Base-by-base conservation (phyloP, 345 rosid genomes). In the Isatis tinctoria region DNA sequence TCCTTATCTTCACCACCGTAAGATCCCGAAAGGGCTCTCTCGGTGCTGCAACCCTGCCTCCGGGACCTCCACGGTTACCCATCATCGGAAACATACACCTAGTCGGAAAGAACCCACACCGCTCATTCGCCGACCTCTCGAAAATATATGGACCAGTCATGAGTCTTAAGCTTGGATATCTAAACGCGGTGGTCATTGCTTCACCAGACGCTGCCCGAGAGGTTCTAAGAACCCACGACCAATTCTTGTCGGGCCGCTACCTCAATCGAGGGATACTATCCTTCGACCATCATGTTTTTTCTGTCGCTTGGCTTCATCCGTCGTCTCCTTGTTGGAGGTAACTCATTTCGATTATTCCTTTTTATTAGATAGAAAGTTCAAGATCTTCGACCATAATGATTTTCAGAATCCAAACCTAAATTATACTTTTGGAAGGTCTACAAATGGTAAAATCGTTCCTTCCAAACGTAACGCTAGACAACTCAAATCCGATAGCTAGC, bases 141-240 rank as follows among this genome's bases (percentile, higher is more conserved):
- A 52, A 77, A 64, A 75, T 39, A 0, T 70, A 83, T 39, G 90
- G 86, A 64, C 88, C 85, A 6, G 62, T 86, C 17, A 84, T 84
- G 78, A 74, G 67, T 56, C 78, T 84, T 28, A 70, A 72, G 51
- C 62, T 77, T 65, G 81, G 81, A 39, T 27, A 8, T 66, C 26
- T 77, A 30, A 77, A 58, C n/a, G 20, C 73, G 8, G 72, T 77
- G 56, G 73, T 77, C 39, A 45, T 77, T 36, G 2, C 81, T 40
- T 77, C 81, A 58, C 69, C 57, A 16, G 35, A 72, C 6, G 81
- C 63, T 44, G 81, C 75, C 7, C 67, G 33, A 70, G 80, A 77
- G 52, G 68, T 64, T 20, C 26, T 77, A 5, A 73, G 71, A 27
- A 79, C 79, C 9, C 78, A 84, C 14, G 86, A 84, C 30, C 77